Conservation (phyloP, 2,329 filamentous ascomycete genomes). For the Fonsecaea pedrosoi region DNA sequence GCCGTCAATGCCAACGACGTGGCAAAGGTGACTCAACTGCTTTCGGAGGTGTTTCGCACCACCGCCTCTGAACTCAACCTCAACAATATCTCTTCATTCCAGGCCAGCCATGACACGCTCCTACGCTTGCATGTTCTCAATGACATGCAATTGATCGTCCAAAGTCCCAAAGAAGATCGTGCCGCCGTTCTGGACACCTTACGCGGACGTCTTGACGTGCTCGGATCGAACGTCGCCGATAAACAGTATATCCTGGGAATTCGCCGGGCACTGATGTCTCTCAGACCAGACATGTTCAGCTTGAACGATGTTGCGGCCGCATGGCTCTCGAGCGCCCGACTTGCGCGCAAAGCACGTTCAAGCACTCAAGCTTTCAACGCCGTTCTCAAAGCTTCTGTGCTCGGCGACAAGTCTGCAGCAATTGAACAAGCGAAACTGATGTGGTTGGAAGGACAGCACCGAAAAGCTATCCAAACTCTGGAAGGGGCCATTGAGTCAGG, state of each 20-base stretch:
- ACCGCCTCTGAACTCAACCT: constrained; percentile 77
- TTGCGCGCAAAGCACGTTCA: constrained; percentile 84
- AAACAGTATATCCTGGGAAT: constrained; percentile 93
- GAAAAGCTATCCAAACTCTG: constrained; percentile 91
- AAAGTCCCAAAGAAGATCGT: constrained; percentile 55
- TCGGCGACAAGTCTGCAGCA: constrained; percentile 84
- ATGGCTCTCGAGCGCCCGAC: constrained; percentile 83
- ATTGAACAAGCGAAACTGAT: constrained; percentile 93
- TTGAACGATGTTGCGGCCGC: constrained; percentile 78
- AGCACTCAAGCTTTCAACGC: constrained; percentile 91
- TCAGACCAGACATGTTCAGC: constrained; percentile 67
- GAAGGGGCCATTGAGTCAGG: constrained; percentile 84
- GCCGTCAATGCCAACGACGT: constrained; percentile 63
- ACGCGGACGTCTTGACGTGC: constrained; percentile 79
- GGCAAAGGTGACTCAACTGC: constrained; percentile 60
- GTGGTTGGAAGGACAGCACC: constrained; percentile 91
- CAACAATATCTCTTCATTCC: constrained; percentile 78
- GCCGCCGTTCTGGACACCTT: constrained; percentile 62
- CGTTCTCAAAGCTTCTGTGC: constrained; percentile 82
- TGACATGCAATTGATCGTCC: constrained; percentile 73
- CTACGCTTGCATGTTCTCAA: constrained; percentile 85
- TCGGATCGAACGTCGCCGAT: constrained; percentile 87
- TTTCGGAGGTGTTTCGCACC: constrained; percentile 71
- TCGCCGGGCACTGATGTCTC: constrained; percentile 83
- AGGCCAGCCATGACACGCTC: constrained; percentile 82